These are phyloP conservation scores for Liquidambar formosana DNA, from an alignment of 164 flowering plant genomes.

Conservation along the genomic window DNA sequence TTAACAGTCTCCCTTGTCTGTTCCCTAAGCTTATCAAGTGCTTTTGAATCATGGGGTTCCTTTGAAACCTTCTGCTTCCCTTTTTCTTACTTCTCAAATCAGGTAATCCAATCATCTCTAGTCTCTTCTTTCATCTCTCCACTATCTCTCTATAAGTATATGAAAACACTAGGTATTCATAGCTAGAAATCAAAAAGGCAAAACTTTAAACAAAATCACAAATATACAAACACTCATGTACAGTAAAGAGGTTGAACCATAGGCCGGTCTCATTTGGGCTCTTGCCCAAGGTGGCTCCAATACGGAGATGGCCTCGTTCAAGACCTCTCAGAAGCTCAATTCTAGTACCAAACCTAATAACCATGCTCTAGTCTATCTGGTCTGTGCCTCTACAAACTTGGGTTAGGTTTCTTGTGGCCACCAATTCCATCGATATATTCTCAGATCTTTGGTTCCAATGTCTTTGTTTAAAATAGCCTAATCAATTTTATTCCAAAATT, in stretches of 20 bases:
- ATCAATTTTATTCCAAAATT: conserved; percentile 34
- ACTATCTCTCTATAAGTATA: conserved; percentile 34
- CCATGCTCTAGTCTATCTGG: conserved; percentile 36
- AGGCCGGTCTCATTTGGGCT: too few species aligned
- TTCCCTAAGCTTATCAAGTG: conserved; percentile 85
- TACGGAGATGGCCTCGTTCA: conserved; percentile 13
- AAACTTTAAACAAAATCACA: too few species aligned
- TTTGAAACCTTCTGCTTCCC: conserved; percentile 61
- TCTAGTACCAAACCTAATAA: conserved; percentile 29
- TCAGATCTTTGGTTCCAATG: conserved; percentile 38
- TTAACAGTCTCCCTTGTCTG: conserved; percentile 85
- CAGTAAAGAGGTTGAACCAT: too few species aligned
- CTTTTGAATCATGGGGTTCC: conserved; percentile 73
- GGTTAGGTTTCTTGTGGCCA: conserved; percentile 30
- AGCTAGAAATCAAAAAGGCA: not conserved
- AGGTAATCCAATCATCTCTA: conserved; percentile 80
- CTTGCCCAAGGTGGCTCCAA: conserved; percentile 4
- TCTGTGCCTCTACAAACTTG: conserved; percentile 34
- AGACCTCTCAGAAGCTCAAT: conserved; percentile 23
- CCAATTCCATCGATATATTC: conserved; percentile 46
- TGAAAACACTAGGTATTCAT: not conserved
- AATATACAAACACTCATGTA: too few species aligned
- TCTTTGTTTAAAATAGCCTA: conserved; percentile 43
- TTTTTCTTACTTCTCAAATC: conserved; percentile 75
- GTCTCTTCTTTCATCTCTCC: conserved; percentile 27